Evolutionary conservation across 768 basidiomycete species (phyloP).

Genomic region (Auricularia sp.): DNA sequence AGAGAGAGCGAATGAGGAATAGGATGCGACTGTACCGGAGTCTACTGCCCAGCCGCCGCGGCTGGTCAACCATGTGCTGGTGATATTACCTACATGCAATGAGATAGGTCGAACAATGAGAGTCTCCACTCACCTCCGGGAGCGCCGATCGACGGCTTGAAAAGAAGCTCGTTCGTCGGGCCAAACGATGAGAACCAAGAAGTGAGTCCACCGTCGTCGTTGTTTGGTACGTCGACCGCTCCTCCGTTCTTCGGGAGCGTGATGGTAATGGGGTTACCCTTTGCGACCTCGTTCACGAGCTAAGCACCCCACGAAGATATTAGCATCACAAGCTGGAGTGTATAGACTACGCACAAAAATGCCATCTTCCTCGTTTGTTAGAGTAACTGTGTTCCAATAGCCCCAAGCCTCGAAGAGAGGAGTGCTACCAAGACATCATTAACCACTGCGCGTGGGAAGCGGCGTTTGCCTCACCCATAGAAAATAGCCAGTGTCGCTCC

Average conservation of each 20-base stretch:
- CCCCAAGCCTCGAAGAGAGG: constrained; percentile 9
- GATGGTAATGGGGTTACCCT: constrained; percentile 31
- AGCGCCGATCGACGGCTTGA: constrained; percentile 11
- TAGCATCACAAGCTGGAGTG: not conserved
- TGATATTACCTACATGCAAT: constrained; percentile 22
- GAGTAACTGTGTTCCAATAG: constrained; percentile 32
- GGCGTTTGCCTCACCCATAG: no score
- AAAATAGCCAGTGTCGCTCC: no score
- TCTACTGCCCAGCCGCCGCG: constrained; percentile 29
- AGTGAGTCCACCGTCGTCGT: constrained; percentile 40
- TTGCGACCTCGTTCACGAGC: constrained; percentile 41
- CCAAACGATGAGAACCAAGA: constrained; percentile 13
- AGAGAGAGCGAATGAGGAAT: no score
- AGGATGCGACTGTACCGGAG: no score
- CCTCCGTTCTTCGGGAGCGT: constrained; percentile 40
- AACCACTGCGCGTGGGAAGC: not conserved
- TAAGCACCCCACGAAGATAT: constrained; percentile 10
- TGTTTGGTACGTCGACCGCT: constrained; percentile 34
- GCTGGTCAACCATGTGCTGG: constrained; percentile 34
- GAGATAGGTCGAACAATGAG: not conserved
- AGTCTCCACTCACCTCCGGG: constrained; percentile 4
- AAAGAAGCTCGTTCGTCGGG: constrained; percentile 48
- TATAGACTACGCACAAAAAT: not conserved
- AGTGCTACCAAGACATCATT: not conserved
- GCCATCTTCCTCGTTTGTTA: constrained; percentile 49